phyloP scores from a whole-genome alignment of 192 early-diverging fungal genomes.

The Cladochytrium replicatum region DNA sequence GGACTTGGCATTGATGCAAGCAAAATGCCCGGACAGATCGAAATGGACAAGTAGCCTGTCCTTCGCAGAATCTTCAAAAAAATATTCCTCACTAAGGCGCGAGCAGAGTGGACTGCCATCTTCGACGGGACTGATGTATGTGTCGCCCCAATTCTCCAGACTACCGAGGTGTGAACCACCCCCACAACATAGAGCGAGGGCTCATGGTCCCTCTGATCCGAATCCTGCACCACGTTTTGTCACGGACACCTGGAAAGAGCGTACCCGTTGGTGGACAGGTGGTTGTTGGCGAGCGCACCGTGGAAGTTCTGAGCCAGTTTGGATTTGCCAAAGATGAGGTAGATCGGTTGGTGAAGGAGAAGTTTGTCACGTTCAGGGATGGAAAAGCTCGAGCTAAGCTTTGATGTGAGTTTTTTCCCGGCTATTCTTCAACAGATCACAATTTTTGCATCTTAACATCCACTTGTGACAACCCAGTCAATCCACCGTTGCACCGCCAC shows the following conservation, averaged over 20 bases:
- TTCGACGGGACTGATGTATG: conserved; percentile 56
- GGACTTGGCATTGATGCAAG: conserved; percentile 28
- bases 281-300: conserved; percentile 34
- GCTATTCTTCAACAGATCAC: too few relatives aligned
- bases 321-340: too few relatives aligned
- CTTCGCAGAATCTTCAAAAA: conserved; percentile 35
- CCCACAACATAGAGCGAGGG: conserved; percentile 1
- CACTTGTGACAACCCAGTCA: too few relatives aligned
- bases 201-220: conserved; percentile 28
- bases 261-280: neutral
- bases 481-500: too few relatives aligned
- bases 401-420: too few relatives aligned
- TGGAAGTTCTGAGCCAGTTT: too few relatives aligned
- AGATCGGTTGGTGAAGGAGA: too few relatives aligned
- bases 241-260: conserved; percentile 44
- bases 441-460: too few relatives aligned
- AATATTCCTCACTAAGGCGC: conserved; percentile 47
- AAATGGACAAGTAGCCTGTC: conserved; percentile 39
- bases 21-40: conserved; percentile 42
- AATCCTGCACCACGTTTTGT: conserved; percentile 40
- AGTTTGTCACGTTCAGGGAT: too few relatives aligned
- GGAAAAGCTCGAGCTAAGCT: too few relatives aligned
- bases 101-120: conserved; percentile 48
- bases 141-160: conserved; percentile 49
- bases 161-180: conserved; percentile 13